Evolutionary conservation across 225 moss, liverwort and hornwort genomes (phyloP), one percentile per base, ranked within the genome.

Genomic region (Pleurozium schreberi): DNA sequence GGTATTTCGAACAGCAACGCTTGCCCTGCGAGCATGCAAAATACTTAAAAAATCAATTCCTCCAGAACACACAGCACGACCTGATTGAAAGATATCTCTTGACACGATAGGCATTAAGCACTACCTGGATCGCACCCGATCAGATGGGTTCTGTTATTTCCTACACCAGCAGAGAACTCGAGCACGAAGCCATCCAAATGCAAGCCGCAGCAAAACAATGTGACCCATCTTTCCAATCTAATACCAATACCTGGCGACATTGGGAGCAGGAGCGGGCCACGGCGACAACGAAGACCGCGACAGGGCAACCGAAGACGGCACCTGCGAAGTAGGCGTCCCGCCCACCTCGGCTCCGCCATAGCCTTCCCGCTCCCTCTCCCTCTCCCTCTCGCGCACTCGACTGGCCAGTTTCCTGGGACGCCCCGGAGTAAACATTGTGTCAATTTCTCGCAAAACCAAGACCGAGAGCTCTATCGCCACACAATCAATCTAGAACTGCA

Each of bases 251-350:
- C 97, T 96, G 84, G 95, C 79, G 66, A 91, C 93, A 62, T 88
- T 88, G 67, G 89, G 89, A 81, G 93, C 93, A 84, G 96, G 86
- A 78, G 96, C 90, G 68, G 96, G 92, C 96, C 95, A 94, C 25
- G 92, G 96, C 86, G 94, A 95, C 89, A 93, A 55, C 12, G 94
- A 93, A 82, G 93, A 85, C 26, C 93, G 88, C 81, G 93, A 93
- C 50, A 87, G 89, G 36, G 91, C 92, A 60, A 88, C 83, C 38
- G 94, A 91, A 76, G 89, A 88, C 49, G 92, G 90, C 92, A 93
- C 90, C 64, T 89, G 70, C 69, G 93, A 90, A 14, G 88, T 82
- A 57, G 94, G 93, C 52, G 94, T 93, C n/a, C 85, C 90, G 36
- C 87, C 92, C 64, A 82, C 87, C 31, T 91, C 91, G 36, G 64